Evolutionary conservation across 176 grass and related monocot species (phyloP).

Genomic region (Hordeum marinum): DNA sequence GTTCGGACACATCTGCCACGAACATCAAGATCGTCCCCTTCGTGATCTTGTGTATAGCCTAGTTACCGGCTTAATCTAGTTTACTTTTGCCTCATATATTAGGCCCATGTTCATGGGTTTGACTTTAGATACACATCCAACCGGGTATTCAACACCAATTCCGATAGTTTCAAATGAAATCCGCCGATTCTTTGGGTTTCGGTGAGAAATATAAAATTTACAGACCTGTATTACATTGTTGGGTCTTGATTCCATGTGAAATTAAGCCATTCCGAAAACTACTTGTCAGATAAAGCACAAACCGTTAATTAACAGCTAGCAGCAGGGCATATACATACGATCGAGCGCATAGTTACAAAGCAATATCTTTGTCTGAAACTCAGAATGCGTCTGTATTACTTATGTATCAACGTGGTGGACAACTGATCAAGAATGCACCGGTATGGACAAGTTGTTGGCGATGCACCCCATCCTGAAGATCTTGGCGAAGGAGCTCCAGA

Average conservation of each 20-base stretch:
- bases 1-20: too few relatives aligned
- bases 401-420: neutral
- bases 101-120: neutral
- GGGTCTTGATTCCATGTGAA: neutral
- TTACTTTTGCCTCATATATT: neutral
- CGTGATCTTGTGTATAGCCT: too few relatives aligned
- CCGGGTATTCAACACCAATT: neutral
- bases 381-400: neutral
- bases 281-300: slow-evolving; percentile 5
- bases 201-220: slow-evolving; percentile 1
- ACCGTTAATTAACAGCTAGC: neutral
- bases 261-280: neutral
- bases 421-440: slow-evolving; percentile 43
- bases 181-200: neutral
- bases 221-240: slow-evolving; percentile 18
- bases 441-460: slow-evolving; percentile 50
- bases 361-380: slow-evolving; percentile 13
- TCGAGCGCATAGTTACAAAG: neutral
- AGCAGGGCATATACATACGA: neutral
- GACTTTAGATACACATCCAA: neutral
- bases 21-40: too few relatives aligned
- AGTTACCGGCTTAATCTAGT: too few relatives aligned
- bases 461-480: slow-evolving; percentile 76
- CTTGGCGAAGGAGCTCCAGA: slow-evolving; percentile 54
- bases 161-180: neutral